Base-by-base conservation (phyloP, 2,329 filamentous ascomycete species). In the Microsporum ferrugineum region DNA sequence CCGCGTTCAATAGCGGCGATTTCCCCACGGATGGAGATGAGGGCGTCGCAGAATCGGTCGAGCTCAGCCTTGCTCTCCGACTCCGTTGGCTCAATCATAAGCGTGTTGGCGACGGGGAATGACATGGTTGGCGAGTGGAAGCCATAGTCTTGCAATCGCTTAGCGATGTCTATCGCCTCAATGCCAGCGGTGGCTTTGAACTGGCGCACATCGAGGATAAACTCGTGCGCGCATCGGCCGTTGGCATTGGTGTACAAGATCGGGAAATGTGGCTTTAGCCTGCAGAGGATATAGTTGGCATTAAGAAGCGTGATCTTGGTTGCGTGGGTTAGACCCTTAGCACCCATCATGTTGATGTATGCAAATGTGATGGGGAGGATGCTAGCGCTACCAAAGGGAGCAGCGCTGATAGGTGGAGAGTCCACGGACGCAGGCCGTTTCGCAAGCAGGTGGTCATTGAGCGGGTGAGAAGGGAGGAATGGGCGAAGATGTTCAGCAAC, bases 41-140 rank as follows among this genome's bases (percentile, higher is more conserved):
- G 79, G 0, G 92, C 90, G 65, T 96, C 88, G 64, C 91, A 89
- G 79, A 96, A 96, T 27, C 92, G 87, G 74, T 96, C 92, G 1
- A 97, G 83, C 79, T 97, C 92, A 64, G 87, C 87, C 73, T 94
- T 91, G 75, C 84, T 89, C 79, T 97, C 92, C 12, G 87, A 91
- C 77, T 96, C 92, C 0, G 92, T 97, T 1, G 92, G 92, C 78
- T 97, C 92, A 66, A 97, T 95, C 92, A 97, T 97, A 51, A 97
- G 84, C 0, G 92, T 96, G 76, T 95, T 95, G 59, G 89, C 83
- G 1, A 97, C 91, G 1, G 92, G 92, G 89, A 89, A 96, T 72
- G 86, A 91, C 92, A 97, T 96, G 59, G 92, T 97, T 0, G 92
- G 92, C 0, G 91, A 89, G 75, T 97, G 92, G 83, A 97, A 97